Evolutionary conservation across 345 rosid species (phyloP).

Genomic region (Garcia nutans): DNA sequence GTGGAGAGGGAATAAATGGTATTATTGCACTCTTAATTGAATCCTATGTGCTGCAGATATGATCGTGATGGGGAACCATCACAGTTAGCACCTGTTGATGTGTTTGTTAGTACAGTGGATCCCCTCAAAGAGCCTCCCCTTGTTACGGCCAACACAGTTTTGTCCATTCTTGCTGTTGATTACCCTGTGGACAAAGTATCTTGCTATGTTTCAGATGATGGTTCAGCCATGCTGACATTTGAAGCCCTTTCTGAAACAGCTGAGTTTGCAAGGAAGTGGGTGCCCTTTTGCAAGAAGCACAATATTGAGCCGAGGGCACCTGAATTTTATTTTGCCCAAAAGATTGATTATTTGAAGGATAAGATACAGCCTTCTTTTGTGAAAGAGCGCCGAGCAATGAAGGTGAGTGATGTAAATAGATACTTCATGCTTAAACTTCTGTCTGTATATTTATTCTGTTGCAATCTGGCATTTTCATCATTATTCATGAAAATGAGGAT

Average conservation of each 20-base stretch:
- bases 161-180: slow-evolving; percentile 96
- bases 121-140: slow-evolving; percentile 99
- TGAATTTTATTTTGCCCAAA: slow-evolving; percentile 96
- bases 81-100: slow-evolving; percentile 86
- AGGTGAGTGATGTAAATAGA: slow-evolving; percentile 46
- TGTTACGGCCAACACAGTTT: slow-evolving; percentile 93
- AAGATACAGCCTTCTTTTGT: slow-evolving; percentile 98
- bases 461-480: not conserved
- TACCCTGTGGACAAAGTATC: slow-evolving; percentile 99
- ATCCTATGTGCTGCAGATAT: slow-evolving; percentile 49
- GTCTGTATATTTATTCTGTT: not conserved
- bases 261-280: slow-evolving; percentile 99
- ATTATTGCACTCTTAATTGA: slow-evolving; percentile 2
- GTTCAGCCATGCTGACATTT: slow-evolving; percentile 98
- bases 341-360: slow-evolving; percentile 98
- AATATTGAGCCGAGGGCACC: slow-evolving; percentile 98
- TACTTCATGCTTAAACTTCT: not conserved
- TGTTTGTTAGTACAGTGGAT: slow-evolving; percentile 99
- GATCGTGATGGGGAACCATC: slow-evolving; percentile 99
- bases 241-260: slow-evolving; percentile 99
- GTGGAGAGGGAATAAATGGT: not conserved
- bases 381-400: slow-evolving; percentile 97
- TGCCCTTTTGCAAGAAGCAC: slow-evolving; percentile 98
- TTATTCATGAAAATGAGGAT: not conserved
- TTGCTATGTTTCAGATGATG: slow-evolving; percentile 99